Evolutionary conservation across 768 basidiomycete species (phyloP).

Genomic region (Galerina sulciceps): DNA sequence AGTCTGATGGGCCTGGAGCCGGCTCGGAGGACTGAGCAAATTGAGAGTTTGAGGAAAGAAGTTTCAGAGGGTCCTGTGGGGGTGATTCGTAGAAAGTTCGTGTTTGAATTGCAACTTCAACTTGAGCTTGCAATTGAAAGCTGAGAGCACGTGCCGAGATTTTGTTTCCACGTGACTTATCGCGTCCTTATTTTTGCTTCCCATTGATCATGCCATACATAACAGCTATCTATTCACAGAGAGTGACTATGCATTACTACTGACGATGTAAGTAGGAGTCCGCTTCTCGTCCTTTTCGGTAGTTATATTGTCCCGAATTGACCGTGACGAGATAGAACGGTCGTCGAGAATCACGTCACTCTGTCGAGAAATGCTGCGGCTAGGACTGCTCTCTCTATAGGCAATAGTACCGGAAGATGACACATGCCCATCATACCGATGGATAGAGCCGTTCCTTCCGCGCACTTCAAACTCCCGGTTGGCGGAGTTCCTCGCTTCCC

Average conservation of each 20-base stretch:
- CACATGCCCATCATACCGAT: background rate
- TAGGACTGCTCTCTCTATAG: background rate
- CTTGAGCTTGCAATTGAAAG: too few species aligned
- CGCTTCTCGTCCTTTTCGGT: background rate
- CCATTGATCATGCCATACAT: too few species aligned
- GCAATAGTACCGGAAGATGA: background rate
- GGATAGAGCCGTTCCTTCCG: background rate
- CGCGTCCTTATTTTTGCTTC: too few species aligned
- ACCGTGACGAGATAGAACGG: background rate
- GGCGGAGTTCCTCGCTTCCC: slow-evolving; percentile 2
- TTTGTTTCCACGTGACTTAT: too few species aligned
- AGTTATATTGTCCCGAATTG: background rate
- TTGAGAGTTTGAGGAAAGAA: too few species aligned
- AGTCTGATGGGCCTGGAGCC: too few species aligned
- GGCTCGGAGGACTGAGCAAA: too few species aligned
- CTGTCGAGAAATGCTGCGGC: background rate
- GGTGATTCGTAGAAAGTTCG: too few species aligned
- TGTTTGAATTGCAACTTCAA: too few species aligned
- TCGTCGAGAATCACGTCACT: slow-evolving; percentile 3
- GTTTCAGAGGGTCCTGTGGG: too few species aligned
- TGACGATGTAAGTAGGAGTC: slow-evolving; percentile 1
- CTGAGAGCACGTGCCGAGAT: too few species aligned
- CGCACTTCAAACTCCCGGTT: slow-evolving; percentile 5
- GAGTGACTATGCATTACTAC: background rate
- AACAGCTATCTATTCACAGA: too few species aligned